Conservation (phyloP, 139 green algal species). For the Chlorella sp. region DNA sequence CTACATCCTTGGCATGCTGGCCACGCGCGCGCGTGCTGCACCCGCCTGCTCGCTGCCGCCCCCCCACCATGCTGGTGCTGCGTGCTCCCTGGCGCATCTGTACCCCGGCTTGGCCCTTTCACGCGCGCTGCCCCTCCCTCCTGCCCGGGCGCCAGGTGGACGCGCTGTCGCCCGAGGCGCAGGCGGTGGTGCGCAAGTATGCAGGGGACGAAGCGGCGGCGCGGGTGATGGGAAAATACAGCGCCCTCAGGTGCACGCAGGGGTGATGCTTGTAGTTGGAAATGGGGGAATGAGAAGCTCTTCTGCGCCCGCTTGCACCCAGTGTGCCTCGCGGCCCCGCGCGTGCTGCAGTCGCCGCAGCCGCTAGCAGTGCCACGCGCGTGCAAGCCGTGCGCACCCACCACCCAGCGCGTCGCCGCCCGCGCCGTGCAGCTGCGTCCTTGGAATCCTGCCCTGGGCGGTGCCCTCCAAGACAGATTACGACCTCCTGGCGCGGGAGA, state of each 20-base stretch:
- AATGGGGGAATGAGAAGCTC: too few relatives aligned
- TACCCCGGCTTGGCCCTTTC: background rate
- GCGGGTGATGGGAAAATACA: slow-evolving; percentile 23
- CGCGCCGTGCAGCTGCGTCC: background rate
- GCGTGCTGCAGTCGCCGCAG: too few relatives aligned
- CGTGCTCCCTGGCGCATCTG: background rate
- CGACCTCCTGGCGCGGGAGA: slow-evolving; percentile 34
- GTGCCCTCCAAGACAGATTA: slow-evolving; percentile 47
- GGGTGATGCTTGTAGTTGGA: too few relatives aligned
- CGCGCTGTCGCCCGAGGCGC: slow-evolving; percentile 51
- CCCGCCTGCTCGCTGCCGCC: background rate
- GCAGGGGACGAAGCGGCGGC: background rate
- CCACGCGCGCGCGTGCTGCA: background rate
- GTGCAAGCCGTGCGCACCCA: too few relatives aligned
- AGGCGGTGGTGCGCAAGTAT: slow-evolving; percentile 66
- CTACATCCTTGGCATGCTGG: too few relatives aligned
- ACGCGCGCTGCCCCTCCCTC: background rate
- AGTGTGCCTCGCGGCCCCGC: too few relatives aligned
- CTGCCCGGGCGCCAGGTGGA: slow-evolving; percentile 56
- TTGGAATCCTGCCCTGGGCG: slow-evolving; percentile 51
- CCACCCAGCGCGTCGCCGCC: too few relatives aligned
- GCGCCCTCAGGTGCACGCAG: too few relatives aligned
- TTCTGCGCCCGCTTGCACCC: too few relatives aligned
- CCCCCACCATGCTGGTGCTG: background rate
- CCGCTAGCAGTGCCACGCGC: too few relatives aligned